These are phyloP conservation scores for Viridothelium virens DNA, from an alignment of 495 filamentous ascomycete species.

Conservation along the genomic window DNA sequence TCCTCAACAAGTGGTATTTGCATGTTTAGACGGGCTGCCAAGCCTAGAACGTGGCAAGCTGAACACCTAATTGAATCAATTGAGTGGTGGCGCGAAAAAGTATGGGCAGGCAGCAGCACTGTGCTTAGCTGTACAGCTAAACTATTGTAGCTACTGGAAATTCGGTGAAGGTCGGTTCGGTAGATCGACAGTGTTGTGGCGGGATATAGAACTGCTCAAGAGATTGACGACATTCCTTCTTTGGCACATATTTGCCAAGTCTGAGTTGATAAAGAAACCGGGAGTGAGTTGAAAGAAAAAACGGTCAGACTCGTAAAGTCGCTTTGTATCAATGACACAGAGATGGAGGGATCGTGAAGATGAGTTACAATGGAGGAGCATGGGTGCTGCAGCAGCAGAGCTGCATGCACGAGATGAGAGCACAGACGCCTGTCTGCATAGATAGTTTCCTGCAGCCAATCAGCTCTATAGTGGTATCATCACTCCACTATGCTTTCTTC, in stretches of 20 bases:
- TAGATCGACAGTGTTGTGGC: neutral
- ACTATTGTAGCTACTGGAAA: neutral
- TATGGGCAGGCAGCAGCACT: neutral
- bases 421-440: too few relatives aligned
- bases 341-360: neutral
- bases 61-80: neutral
- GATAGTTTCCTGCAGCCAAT: too few relatives aligned
- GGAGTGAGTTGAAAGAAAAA: neutral
- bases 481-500: too few relatives aligned
- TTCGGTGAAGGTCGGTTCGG: neutral
- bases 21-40: neutral
- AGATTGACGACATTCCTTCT: slow-evolving; percentile 1
- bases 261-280: neutral
- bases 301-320: neutral
- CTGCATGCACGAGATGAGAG: too few relatives aligned
- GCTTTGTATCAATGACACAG: neutral
- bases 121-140: neutral
- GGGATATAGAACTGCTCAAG: neutral
- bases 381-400: too few relatives aligned
- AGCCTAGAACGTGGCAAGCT: neutral
- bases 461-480: too few relatives aligned
- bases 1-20: neutral
- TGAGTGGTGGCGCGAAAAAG: neutral
- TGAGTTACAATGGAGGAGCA: too few relatives aligned
- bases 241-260: neutral